phyloP scores from a whole-genome alignment of 768 basidiomycete species.

The Leucosporidium scottii region DNA sequence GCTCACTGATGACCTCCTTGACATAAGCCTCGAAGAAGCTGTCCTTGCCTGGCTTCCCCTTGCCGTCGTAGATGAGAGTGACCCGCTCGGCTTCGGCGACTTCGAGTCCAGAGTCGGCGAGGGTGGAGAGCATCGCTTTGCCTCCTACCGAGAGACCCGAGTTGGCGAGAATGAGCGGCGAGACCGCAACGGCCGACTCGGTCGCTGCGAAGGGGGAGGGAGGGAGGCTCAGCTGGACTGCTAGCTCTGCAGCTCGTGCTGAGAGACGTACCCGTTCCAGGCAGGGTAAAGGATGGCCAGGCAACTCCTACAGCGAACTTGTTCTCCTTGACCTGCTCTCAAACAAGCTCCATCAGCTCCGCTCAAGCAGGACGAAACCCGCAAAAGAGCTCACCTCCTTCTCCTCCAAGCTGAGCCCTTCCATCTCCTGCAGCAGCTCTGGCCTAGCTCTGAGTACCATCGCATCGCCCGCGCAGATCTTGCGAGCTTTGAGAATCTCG shows the following conservation, averaged over 20 bases:
- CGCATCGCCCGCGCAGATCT: constrained; percentile 26
- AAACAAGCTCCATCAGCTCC: not conserved
- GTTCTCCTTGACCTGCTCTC: not conserved
- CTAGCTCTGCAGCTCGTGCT: not conserved
- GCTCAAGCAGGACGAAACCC: not conserved
- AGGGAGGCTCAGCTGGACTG: not conserved
- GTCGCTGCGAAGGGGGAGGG: not conserved
- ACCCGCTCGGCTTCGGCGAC: constrained; percentile 22
- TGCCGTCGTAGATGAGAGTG: constrained; percentile 24
- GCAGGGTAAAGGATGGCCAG: constrained; percentile 28
- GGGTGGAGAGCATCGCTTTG: constrained; percentile 12
- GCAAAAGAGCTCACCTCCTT: not conserved
- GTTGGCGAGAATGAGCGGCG: constrained; percentile 22
- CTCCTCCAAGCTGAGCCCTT: constrained; percentile 15
- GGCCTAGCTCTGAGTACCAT: constrained; percentile 18
- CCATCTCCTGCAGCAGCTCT: constrained; percentile 1
- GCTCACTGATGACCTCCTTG: constrained; percentile 28
- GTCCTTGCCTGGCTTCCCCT: constrained; percentile 27
- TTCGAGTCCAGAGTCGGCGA: constrained; percentile 23
- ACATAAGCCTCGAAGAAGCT: constrained; percentile 34
- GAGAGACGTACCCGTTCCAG: constrained; percentile 14
- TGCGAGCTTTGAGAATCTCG: constrained; percentile 32
- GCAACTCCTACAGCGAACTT: constrained; percentile 29
- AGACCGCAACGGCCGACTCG: constrained; percentile 17
- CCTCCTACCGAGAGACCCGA: constrained; percentile 11